phyloP scores from a whole-genome alignment of 805 yeast species.

The Kodamaea neixiangensis region DNA sequence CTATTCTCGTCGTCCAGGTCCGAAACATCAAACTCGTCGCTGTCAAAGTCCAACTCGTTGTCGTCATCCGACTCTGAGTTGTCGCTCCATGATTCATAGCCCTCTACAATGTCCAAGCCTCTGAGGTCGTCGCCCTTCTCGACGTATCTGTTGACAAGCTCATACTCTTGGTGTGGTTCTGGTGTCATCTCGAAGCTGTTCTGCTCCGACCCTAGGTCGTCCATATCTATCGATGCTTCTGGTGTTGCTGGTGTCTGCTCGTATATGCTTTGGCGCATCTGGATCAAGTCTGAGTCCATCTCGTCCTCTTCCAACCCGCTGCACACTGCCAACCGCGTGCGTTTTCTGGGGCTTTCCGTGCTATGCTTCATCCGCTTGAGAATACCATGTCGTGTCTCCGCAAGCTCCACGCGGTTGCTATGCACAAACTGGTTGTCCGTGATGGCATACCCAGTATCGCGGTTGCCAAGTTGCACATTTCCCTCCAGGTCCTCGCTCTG shows the following conservation, averaged over 20 bases:
- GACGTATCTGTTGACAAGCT: slow-evolving; percentile 3
- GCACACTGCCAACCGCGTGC: slow-evolving; percentile 18
- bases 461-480: slow-evolving; percentile 6
- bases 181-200: neutral
- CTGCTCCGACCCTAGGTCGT: neutral
- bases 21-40: slow-evolving; percentile 8
- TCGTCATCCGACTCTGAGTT: slow-evolving; percentile 2
- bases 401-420: slow-evolving; percentile 34
- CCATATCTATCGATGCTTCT: neutral
- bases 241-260: neutral
- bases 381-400: slow-evolving; percentile 27
- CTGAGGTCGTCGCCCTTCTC: slow-evolving; percentile 10
- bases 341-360: slow-evolving; percentile 2
- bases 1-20: slow-evolving; percentile 5
- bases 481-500: slow-evolving; percentile 12
- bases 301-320: slow-evolving; percentile 25
- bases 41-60: slow-evolving; percentile 5
- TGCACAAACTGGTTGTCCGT: slow-evolving; percentile 24
- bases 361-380: slow-evolving; percentile 9
- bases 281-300: slow-evolving; percentile 25
- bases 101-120: slow-evolving; percentile 9
- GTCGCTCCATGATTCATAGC: slow-evolving; percentile 9
- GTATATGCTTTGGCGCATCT: slow-evolving; percentile 15
- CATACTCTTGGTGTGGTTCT: slow-evolving; percentile 5
- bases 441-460: slow-evolving; percentile 24